Base-by-base conservation (phyloP, 2,329 filamentous ascomycete species). In the Alternaria atra region DNA sequence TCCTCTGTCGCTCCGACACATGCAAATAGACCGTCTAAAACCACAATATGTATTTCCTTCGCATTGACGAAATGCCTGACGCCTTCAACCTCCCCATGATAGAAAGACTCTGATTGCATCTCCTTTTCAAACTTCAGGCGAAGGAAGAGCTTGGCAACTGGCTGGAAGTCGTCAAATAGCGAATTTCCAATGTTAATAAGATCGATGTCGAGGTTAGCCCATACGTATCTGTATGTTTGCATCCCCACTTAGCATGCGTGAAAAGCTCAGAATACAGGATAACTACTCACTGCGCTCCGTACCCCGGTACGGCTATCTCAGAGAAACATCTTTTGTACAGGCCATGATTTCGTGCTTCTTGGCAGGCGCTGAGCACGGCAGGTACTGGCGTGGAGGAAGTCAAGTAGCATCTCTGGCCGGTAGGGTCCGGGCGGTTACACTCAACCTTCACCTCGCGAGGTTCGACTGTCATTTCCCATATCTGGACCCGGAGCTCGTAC, bases 401-500 rank as follows among this genome's bases (percentile, higher is more conserved):
- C 20, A 20, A 2, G 20, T 20, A 20, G 20, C 20, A 20, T 20
- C 20, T 2, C 20, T 20, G 20, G 20, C 20, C 20, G 20, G 20
- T 20, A 20, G 20, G 20, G 20, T 20, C 20, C 20, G 20, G 20
- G 20, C 20, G 20, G 20, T 20, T 20, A 20, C 20, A 48, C n/a
- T 42, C 42, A 9, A 55, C 29, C 0, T 46, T 30, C 5, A 63
- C 56, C 1, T 35, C 32, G 40, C 58, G 54, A 32, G 53, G 51
- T 46, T 64, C 55, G 13, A 64, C 61, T 1, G 58, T 64, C 44
- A 46, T 29, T 48, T 61, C 58, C 58, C 52, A 64, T 40, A 64
- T 58, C 39, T 34, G 43, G 10, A 52, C 42, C 8, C 54, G 61
- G 8, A 64, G 54, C 50, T 58, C 58, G 39, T 51, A 55, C 12